Evolutionary conservation across 139 green algal species (phyloP), one percentile per base, ranked within the genome.

Genomic region (Chlamydomonas sphaeroides): DNA sequence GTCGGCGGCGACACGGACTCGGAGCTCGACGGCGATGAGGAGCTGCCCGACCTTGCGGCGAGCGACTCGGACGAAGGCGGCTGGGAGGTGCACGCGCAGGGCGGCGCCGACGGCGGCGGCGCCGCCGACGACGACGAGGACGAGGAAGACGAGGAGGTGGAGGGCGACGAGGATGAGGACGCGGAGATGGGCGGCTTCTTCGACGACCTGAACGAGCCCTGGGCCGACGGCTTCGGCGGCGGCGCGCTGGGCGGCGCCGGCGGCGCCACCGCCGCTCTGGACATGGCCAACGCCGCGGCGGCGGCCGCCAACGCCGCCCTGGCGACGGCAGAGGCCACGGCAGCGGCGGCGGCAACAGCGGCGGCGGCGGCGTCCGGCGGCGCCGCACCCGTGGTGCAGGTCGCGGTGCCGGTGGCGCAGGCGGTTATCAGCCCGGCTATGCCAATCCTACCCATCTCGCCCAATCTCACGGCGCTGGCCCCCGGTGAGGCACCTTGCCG

Each of bases 111-210:
- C 83, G 51, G 51, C 15, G 51, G 15, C 51, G 26, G 51, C 15
- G 14, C 15, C 15, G 51, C 14, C 45, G 10, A 41, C 14, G 14
- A 33, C 32, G 23, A 62, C 3, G 49, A 35, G 30, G 32, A 45
- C 68, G 26, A 18, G 45, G 68, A 42, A 6, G 68, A 63, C 39
- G 53, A 36, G 78, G 0, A 35, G 35, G 61, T 36, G 41, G 35
- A 86, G 49, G 63, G 84, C 17, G 71, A 71, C 83, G 92, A 96
- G 63, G 96, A 97, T 62, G 78, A 73, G 38, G 45, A 81, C 18
- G 71, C 62, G 3, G 41, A 65, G 23, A 17, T n/a, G 4, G 26
- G 41, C 33, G 75, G 30, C 28, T 61, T 14, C 53, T 42, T 21
- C n/a, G n/a, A n/a, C n/a, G n/a, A n/a, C n/a, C n/a, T n/a, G 11